Conservation (phyloP, 2,329 filamentous ascomycete species). For the Colletotrichum brevisporum region DNA sequence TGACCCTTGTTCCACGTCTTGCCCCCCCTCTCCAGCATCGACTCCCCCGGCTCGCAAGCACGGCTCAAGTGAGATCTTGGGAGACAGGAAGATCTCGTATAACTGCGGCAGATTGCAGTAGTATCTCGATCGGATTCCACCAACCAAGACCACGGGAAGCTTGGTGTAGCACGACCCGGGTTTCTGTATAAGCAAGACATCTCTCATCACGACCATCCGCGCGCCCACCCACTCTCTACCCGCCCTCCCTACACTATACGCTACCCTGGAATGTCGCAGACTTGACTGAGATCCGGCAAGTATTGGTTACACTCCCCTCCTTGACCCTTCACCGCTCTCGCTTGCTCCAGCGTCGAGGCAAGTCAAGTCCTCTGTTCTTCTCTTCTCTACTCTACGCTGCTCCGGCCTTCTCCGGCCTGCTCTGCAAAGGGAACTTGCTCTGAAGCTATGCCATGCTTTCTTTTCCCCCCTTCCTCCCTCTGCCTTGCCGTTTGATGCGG, state of each 20-base stretch:
- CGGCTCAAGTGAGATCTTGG: constrained; percentile 38
- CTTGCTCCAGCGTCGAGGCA: constrained; percentile 34
- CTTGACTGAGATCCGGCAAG: constrained; percentile 42
- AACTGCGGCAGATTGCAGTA: constrained; percentile 42
- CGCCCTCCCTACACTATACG: constrained; percentile 38
- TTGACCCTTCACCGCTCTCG: constrained; percentile 41
- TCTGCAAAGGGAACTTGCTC: constrained; percentile 6
- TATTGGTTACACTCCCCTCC: constrained; percentile 43
- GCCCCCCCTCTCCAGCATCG: constrained; percentile 19
- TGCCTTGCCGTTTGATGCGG: constrained; percentile 12
- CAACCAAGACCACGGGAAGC: constrained; percentile 42
- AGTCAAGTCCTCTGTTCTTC: constrained; percentile 4
- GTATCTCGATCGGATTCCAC: constrained; percentile 42
- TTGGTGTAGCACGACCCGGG: constrained; percentile 37
- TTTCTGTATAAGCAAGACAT: constrained; percentile 41
- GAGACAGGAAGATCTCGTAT: constrained; percentile 43
- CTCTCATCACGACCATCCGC: constrained; percentile 34
- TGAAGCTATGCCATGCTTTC: constrained; percentile 28
- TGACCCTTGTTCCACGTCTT: constrained; percentile 28
- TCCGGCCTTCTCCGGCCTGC: not conserved
- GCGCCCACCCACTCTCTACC: constrained; percentile 33
- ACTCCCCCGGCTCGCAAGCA: constrained; percentile 28
- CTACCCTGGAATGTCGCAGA: constrained; percentile 41
- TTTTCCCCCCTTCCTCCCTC: constrained; percentile 30
- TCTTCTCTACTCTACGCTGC: too few relatives aligned